Conservation (phyloP, 2,329 filamentous ascomycete genomes). For the Xylariomycetidae sp. region DNA sequence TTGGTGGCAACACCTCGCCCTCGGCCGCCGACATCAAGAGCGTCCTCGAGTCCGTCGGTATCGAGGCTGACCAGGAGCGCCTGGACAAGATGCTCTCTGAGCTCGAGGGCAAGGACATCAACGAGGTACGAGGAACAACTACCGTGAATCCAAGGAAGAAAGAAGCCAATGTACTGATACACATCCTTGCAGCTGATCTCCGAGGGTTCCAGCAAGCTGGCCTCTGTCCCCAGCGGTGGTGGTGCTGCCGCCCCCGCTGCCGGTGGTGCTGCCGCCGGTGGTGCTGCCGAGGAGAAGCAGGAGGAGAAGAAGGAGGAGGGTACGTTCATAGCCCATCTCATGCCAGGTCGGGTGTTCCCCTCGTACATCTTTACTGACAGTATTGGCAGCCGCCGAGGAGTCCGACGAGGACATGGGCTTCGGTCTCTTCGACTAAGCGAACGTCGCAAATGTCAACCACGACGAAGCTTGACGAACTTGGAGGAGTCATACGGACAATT, state of each 20-base stretch:
- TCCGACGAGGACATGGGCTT: slow-evolving; percentile 73
- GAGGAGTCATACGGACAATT: slow-evolving; percentile 22
- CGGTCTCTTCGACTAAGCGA: slow-evolving; percentile 68
- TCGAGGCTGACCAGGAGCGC: slow-evolving; percentile 86
- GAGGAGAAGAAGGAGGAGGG: slow-evolving; percentile 63
- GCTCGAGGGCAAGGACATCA: slow-evolving; percentile 87
- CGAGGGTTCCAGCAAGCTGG: slow-evolving; percentile 87
- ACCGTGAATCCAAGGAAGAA: background rate
- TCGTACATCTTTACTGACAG: slow-evolving; percentile 7
- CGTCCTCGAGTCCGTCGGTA: slow-evolving; percentile 89
- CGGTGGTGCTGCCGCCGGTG: slow-evolving; percentile 62
- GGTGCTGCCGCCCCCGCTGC: slow-evolving; percentile 64
- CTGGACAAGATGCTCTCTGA: slow-evolving; percentile 82
- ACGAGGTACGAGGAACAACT: slow-evolving; percentile 69
- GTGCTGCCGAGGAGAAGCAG: slow-evolving; percentile 59
- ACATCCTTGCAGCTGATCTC: slow-evolving; percentile 66
- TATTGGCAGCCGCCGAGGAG: slow-evolving; percentile 53
- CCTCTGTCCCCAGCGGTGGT: slow-evolving; percentile 93
- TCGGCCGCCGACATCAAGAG: slow-evolving; percentile 79
- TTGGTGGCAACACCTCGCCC: slow-evolving; percentile 87
- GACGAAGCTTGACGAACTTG: slow-evolving; percentile 21
- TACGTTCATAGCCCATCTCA: slow-evolving; percentile 41
- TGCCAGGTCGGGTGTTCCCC: too few species aligned
- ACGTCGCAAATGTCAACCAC: slow-evolving; percentile 13
- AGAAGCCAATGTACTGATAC: slow-evolving; percentile 13